phyloP scores from a whole-genome alignment of 2,329 filamentous ascomycete genomes.

The Sarocladium brachiariae region DNA sequence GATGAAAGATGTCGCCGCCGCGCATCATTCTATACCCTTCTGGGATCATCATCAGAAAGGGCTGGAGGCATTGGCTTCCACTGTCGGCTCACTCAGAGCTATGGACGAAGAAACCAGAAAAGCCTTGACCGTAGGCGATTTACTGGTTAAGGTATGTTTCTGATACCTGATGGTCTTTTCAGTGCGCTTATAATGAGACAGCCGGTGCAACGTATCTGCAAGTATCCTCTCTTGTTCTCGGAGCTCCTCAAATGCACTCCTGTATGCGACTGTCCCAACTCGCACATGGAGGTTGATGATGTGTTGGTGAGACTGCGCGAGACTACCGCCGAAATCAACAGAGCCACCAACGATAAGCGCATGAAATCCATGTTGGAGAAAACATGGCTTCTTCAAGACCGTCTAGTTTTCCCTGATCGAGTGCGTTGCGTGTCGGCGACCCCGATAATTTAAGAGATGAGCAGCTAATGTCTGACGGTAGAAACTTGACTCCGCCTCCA shows the following conservation, averaged over 20 bases:
- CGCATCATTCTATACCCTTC: conserved; percentile 60
- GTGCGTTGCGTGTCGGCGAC: conserved; percentile 47
- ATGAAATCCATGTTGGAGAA: conserved; percentile 67
- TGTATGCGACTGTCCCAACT: conserved; percentile 74
- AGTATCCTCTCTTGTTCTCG: conserved; percentile 80
- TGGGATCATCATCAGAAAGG: conserved; percentile 81
- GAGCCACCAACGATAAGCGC: conserved; percentile 69
- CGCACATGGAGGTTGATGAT: conserved; percentile 73
- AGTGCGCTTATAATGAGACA: conserved; percentile 26
- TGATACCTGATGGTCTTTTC: conserved; percentile 11
- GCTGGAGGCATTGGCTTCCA: conserved; percentile 73
- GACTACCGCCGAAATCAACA: conserved; percentile 73
- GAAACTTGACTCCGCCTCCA: conserved; percentile 46
- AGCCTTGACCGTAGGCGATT: conserved; percentile 73
- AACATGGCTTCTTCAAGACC: conserved; percentile 79
- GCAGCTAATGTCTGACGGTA: conserved; percentile 17
- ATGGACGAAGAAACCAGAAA: conserved; percentile 60
- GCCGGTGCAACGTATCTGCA: conserved; percentile 89
- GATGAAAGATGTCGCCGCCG: conserved; percentile 65
- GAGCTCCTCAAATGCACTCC: conserved; percentile 80
- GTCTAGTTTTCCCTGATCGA: conserved; percentile 66
- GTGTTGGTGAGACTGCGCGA: conserved; percentile 65
- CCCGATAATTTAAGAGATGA: neutral
- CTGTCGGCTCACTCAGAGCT: conserved; percentile 63
- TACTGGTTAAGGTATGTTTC: conserved; percentile 72